A percentile compares a stretch with the other conserved stretches of the same genome.
Conservation (phyloP, 1,284 basidiomycete genomes). For the Pholiota adiposa region DNA sequence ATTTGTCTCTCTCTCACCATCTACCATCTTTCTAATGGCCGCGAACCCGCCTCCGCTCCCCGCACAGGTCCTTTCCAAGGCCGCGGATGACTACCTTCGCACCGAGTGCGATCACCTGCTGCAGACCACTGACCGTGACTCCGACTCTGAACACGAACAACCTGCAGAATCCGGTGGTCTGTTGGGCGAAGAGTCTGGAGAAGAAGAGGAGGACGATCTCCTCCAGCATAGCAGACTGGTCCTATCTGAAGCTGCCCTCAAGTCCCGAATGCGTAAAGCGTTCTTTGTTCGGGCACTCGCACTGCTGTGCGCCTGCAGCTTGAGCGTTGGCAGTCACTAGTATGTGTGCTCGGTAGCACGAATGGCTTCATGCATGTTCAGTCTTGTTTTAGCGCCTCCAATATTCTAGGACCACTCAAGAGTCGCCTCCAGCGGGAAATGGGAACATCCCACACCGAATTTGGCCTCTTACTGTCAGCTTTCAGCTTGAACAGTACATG, state of each 20-base stretch:
- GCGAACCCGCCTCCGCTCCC: neutral
- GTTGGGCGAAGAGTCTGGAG: slow-evolving; percentile 11
- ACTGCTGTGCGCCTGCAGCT: slow-evolving; percentile 72
- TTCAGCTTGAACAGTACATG: slow-evolving; percentile 80
- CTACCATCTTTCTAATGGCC: neutral
- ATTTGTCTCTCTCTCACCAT: slow-evolving; percentile 1
- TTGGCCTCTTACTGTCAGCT: slow-evolving; percentile 75
- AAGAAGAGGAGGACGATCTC: slow-evolving; percentile 8
- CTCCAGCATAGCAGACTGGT: neutral
- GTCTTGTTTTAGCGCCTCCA: slow-evolving; percentile 55
- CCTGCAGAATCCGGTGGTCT: slow-evolving; percentile 21
- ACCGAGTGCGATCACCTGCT: slow-evolving; percentile 25
- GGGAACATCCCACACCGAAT: slow-evolving; percentile 77
- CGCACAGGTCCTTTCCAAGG: neutral
- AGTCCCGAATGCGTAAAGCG: slow-evolving; percentile 32
- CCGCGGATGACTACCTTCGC: slow-evolving; percentile 19
- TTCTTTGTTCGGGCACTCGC: slow-evolving; percentile 62
- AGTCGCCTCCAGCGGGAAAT: slow-evolving; percentile 72
- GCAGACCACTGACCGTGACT: slow-evolving; percentile 12
- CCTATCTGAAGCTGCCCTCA: slow-evolving; percentile 9
- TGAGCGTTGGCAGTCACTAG: slow-evolving; percentile 81
- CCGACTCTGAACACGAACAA: slow-evolving; percentile 16
- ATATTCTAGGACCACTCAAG: slow-evolving; percentile 78
- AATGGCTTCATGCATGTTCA: slow-evolving; percentile 5
- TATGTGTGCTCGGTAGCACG: slow-evolving; percentile 35